Evolutionary conservation across 805 yeast species (phyloP), one percentile per base, ranked within the genome.

Genomic region (Soucietia sequanensis): DNA sequence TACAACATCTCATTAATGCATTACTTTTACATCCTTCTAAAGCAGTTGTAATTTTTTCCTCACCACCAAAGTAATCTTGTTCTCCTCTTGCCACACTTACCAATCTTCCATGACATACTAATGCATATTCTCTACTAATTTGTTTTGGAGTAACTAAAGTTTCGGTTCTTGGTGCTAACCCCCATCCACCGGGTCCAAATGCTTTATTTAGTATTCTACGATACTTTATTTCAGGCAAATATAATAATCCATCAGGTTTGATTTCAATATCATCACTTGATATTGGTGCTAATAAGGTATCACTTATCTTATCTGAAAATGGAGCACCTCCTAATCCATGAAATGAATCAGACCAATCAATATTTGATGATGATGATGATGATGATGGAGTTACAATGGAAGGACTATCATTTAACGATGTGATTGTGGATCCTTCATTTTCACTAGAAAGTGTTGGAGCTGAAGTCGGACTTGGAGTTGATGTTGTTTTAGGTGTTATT

Each of bases 151-250:
- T 83, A 21, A 93, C 78, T 34, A 78, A 67, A 1, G 95, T 84
- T 44, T 85, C 91, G 0, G 95, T 80, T 37, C 99, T 69, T 8
- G 99, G 98, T 1, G 95, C 96, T 37, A 93, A 68, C 1, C 98
- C 98, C 99, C 99, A 93, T 2, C 95, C 97, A 18, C 99, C 99
- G 5, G 99, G 96, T 3, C 99, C 99, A 68, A 93, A 91, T 0
- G 98, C 95, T 24, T 72, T 72, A 61, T 91, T 91, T 46, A 93
- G 62, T 15, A 90, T 82, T 29, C 99, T 75, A 45, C 99, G 76
- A 56, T 93, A 93, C 56, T 91, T 91, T 62, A 93, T 93, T 58
- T 93, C 99, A 0, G 99, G 99, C 30, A 93, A 66, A 51, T 87
- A 93, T 6, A 93, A 60, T 33, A 93, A 66, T 11, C 98, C 98